phyloP scores from a whole-genome alignment of 192 early-diverging fungal species.

The Lobosporangium transversale region DNA sequence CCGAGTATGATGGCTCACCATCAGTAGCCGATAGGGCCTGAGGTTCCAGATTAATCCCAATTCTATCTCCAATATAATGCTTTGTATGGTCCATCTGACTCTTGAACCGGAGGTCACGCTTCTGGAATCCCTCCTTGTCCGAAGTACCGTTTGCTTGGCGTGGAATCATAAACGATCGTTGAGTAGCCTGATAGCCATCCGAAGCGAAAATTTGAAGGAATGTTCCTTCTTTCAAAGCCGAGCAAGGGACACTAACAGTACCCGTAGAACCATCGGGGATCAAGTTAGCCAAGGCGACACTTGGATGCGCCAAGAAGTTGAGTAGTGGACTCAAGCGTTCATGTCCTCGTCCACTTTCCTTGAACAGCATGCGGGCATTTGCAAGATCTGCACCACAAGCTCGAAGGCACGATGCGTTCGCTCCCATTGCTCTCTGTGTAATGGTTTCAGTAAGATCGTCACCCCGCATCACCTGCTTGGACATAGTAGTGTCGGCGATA shows the following conservation, averaged over 20 bases:
- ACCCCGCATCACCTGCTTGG: constrained; percentile 1
- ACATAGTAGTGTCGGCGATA: constrained; percentile 29
- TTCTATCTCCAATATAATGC: constrained; percentile 47
- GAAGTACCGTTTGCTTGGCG: background rate
- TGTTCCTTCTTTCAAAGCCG: constrained; percentile 24
- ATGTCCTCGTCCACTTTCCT: background rate
- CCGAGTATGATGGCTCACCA: background rate
- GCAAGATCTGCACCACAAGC: too few species aligned
- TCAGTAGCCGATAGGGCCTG: background rate
- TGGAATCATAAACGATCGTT: constrained; percentile 21
- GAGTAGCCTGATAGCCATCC: constrained; percentile 32
- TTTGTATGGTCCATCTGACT: constrained; percentile 25
- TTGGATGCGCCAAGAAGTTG: constrained; percentile 38
- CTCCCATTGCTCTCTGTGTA: too few species aligned
- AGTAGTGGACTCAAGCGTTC: constrained; percentile 5
- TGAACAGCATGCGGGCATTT: too few species aligned
- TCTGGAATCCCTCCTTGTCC: constrained; percentile 26
- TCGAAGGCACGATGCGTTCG: too few species aligned
- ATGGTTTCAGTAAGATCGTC: too few species aligned
- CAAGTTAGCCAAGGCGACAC: constrained; percentile 27
- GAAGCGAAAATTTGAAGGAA: constrained; percentile 32
- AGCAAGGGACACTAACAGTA: constrained; percentile 13
- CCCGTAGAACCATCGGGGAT: constrained; percentile 19
- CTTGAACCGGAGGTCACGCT: constrained; percentile 42
- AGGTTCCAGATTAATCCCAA: constrained; percentile 32